Conservation (phyloP, 805 yeast species). For the Wickerhamiella nectarea region DNA sequence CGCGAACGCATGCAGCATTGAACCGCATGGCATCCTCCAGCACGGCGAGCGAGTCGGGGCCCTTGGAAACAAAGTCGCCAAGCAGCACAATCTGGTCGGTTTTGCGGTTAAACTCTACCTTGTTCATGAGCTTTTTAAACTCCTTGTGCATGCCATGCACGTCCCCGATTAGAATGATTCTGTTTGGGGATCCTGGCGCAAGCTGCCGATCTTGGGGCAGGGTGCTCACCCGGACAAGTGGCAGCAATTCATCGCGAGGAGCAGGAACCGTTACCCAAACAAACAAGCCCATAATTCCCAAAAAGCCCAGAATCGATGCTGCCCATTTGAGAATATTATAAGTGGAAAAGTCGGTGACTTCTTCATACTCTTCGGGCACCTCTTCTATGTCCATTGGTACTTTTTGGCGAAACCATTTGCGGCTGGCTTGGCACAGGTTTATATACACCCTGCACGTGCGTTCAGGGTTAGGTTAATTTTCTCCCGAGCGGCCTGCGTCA, state of each 20-base stretch:
- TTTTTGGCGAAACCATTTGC: no score
- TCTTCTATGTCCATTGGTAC: conserved; percentile 5
- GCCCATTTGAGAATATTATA: conserved; percentile 1
- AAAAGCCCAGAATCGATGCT: not conserved
- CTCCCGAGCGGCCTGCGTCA: not conserved
- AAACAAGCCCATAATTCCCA: conserved; percentile 5
- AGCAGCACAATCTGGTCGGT: conserved; percentile 50
- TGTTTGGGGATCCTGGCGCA: conserved; percentile 12
- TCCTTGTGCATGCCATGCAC: conserved; percentile 66
- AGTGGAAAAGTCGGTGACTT: not conserved
- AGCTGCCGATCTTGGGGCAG: conserved; percentile 15
- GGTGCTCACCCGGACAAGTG: conserved; percentile 18
- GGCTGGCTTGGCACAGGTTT: not conserved
- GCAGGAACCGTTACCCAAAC: conserved; percentile 7
- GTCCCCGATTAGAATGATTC: conserved; percentile 70
- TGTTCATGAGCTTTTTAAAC: conserved; percentile 39
- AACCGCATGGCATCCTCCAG: conserved; percentile 48
- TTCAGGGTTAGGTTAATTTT: not conserved
- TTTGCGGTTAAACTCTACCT: conserved; percentile 29
- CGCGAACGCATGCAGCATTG: conserved; percentile 60
- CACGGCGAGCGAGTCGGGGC: conserved; percentile 59
- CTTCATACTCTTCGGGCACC: not conserved
- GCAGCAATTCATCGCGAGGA: conserved; percentile 10
- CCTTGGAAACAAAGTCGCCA: conserved; percentile 82
- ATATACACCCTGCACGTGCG: not conserved